Conservation (phyloP, 2,329 filamentous ascomycete species). For the Blumeriella jaapii region DNA sequence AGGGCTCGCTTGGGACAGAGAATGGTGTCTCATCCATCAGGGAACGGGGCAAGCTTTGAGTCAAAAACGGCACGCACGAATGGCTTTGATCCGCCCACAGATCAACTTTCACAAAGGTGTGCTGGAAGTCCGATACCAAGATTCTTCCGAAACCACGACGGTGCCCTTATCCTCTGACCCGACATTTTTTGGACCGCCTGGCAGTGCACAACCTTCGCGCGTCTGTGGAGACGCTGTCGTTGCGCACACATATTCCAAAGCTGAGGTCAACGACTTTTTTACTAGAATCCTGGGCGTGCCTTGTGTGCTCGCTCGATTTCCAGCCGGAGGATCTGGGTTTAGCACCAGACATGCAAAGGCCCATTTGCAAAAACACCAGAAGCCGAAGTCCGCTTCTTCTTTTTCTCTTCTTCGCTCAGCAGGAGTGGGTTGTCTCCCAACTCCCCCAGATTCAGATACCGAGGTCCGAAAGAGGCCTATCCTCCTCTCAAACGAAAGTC, state of each 20-base stretch:
- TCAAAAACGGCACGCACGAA: constrained; percentile 78
- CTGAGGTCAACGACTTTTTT: constrained; percentile 64
- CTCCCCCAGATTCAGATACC: constrained; percentile 46
- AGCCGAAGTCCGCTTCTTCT: constrained; percentile 7
- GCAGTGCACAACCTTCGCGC: constrained; percentile 41
- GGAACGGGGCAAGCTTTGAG: constrained; percentile 75
- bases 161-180: constrained; percentile 61
- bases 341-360: constrained; percentile 61
- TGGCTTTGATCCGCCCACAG: constrained; percentile 69
- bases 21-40: constrained; percentile 89
- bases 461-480: constrained; percentile 43
- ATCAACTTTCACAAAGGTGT: constrained; percentile 60
- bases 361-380: constrained; percentile 49
- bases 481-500: constrained; percentile 83
- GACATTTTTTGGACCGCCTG: constrained; percentile 35
- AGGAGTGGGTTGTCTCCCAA: constrained; percentile 42
- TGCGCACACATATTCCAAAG: constrained; percentile 57
- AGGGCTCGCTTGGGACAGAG: constrained; percentile 85
- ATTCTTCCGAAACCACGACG: constrained; percentile 31
- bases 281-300: constrained; percentile 62
- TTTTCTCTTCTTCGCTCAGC: constrained; percentile 31
- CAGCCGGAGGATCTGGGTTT: constrained; percentile 48
- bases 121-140: constrained; percentile 47
- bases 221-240: constrained; percentile 76
- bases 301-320: constrained; percentile 76